Evolutionary conservation across 352 stramenopile species (phyloP).

Genomic region (Peronospora farinosa): DNA sequence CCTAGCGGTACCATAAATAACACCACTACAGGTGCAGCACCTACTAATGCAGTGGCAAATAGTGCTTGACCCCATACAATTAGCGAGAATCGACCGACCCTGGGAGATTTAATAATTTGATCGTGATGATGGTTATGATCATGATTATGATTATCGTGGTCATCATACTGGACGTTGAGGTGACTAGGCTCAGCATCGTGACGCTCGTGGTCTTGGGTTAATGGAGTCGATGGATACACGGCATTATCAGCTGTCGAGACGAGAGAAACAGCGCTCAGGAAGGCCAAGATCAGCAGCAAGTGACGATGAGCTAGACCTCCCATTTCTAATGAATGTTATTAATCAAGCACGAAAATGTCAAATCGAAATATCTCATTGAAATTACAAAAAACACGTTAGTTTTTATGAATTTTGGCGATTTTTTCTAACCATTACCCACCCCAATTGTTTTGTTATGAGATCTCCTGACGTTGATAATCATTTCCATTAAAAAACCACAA

Average conservation of each 20-base stretch:
- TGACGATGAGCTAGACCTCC: conserved; percentile 7
- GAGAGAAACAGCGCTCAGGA: conserved; percentile 13
- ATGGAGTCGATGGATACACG: conserved; percentile 3
- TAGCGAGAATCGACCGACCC: conserved; percentile 33
- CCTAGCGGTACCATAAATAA: conserved; percentile 69
- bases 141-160: conserved; percentile 22
- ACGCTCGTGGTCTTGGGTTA: conserved; percentile 9
- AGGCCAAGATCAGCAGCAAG: conserved; percentile 16
- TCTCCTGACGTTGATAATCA: too few species aligned
- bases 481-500: too few species aligned
- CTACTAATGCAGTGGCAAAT: conserved; percentile 65
- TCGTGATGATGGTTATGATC: conserved; percentile 21
- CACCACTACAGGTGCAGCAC: conserved; percentile 61
- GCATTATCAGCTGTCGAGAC: conserved; percentile 13
- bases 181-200: conserved; percentile 14
- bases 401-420: background rate
- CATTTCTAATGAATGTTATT: conserved; percentile 10
- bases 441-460: too few species aligned
- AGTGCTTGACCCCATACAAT: conserved; percentile 57
- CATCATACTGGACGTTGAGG: conserved; percentile 24
- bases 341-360: too few species aligned
- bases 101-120: conserved; percentile 10
- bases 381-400: too few species aligned
- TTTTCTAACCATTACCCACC: too few species aligned
- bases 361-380: too few species aligned